Evolutionary conservation across 2,329 filamentous ascomycete genomes (phyloP), one percentile per base, ranked within the genome.

Genomic region (Aspergillus ruber): DNA sequence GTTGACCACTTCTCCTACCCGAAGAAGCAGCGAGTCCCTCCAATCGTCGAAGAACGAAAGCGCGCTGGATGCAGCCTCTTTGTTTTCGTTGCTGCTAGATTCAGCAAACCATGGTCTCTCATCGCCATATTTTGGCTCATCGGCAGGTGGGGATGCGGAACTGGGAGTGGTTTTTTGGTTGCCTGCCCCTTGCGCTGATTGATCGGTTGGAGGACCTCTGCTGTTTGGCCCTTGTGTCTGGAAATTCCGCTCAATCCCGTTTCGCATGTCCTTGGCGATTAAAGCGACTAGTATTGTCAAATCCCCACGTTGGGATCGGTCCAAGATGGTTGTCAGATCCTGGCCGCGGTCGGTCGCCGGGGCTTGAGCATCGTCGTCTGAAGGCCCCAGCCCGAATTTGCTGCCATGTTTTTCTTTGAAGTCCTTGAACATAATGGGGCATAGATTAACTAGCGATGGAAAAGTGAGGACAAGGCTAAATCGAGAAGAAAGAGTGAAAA

Each of bases 41-140:
- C 91, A 97, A 54, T 88, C 85, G 49, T 86, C 82, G 62, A 91
- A 95, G 62, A 85, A 83, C 6, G 76, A 71, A 4, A 94, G 64
- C 1, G 83, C 78, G 46, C 85, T 83, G 52, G 79, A 50, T 48
- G 65, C 61, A 5, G 82, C 70, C 83, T 90, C 57, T 90, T 68
- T 57, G 56, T 63, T 50, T 63, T 52, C 48, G 58, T 44, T 50
- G 9, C 41, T 40, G 10, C 50, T 48, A 7, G 51, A 46, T 3
- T 45, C 47, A 4, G 48, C 48, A 5, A 48, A 21, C 40, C 50
- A 50, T 9, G 43, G 52, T 40, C 48, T 25, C 32, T 48, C 40
- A 9, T 17, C 44, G 21, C n/a, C 25, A 10, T 46, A 42, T 38
- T 47, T 32, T 13, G 39, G 35, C 12, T 39, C 38, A 25, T 48